These are phyloP conservation scores for Aspergillus jensenii DNA, from an alignment of 2,329 filamentous ascomycete genomes.

Conservation along the genomic window DNA sequence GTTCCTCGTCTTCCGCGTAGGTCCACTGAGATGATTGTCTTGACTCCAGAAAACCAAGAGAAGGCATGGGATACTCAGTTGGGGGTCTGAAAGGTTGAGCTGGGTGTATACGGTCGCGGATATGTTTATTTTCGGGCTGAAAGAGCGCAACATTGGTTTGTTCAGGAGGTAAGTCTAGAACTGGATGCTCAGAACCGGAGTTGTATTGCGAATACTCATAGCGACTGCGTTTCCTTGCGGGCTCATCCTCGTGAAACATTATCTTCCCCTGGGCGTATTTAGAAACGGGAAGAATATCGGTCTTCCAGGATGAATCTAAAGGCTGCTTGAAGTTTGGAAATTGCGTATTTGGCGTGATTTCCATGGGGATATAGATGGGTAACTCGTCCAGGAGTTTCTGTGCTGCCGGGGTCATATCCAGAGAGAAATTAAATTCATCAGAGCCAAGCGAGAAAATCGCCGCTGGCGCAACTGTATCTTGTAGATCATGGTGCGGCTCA, in stretches of 20 bases:
- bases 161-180: conserved; percentile 61
- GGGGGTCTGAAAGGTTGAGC: conserved; percentile 92
- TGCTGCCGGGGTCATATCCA: conserved; percentile 71
- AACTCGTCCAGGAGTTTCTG: conserved; percentile 78
- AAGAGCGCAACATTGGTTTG: conserved; percentile 82
- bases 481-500: conserved; percentile 45
- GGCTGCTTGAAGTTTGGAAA: conserved; percentile 59
- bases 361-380: conserved; percentile 70
- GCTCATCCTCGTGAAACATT: conserved; percentile 63
- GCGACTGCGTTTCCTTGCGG: conserved; percentile 74
- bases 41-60: conserved; percentile 85
- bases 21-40: conserved; percentile 90
- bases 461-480: conserved; percentile 60
- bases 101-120: conserved; percentile 85
- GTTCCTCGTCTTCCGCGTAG: conserved; percentile 82
- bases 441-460: conserved; percentile 80
- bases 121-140: conserved; percentile 81
- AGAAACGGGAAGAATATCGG: conserved; percentile 77
- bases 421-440: conserved; percentile 76
- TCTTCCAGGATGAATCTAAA: conserved; percentile 71
- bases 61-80: conserved; percentile 87
- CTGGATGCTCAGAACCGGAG: conserved; percentile 57
- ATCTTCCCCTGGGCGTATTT: conserved; percentile 84
- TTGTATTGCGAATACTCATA: conserved; percentile 77
- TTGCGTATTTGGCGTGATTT: conserved; percentile 58